Evolutionary conservation across 192 early-diverging fungal genomes (phyloP).

Genomic region (Coemansia asiatica): DNA sequence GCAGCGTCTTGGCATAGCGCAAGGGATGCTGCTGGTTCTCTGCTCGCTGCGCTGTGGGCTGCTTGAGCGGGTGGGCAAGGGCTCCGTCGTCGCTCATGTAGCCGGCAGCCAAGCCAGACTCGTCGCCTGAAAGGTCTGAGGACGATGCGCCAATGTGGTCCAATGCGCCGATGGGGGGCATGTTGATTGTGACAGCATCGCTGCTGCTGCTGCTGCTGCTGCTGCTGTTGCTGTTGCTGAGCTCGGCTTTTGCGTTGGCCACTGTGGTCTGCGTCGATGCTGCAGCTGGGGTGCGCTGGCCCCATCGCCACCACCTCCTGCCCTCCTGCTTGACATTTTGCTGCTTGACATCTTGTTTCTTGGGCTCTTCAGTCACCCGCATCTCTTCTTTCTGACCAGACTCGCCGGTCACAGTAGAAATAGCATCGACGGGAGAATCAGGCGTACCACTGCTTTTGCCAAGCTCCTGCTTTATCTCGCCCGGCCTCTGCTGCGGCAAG

Average conservation of each 20-base stretch:
- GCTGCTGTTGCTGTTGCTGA: neutral
- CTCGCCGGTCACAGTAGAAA: neutral
- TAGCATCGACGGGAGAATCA: neutral
- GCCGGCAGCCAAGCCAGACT: constrained; percentile 14
- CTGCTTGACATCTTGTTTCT: too few relatives aligned
- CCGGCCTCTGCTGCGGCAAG: neutral
- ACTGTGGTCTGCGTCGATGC: neutral
- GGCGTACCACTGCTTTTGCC: neutral
- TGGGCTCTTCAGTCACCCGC: too few relatives aligned
- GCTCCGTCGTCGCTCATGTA: constrained; percentile 42
- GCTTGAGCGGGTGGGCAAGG: constrained; percentile 18
- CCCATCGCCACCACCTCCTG: constrained; percentile 50
- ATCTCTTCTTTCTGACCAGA: too few relatives aligned
- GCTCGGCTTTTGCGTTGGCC: neutral
- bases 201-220: neutral
- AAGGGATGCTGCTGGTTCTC: constrained; percentile 19
- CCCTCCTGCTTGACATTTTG: constrained; percentile 15
- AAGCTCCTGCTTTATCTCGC: too few relatives aligned
- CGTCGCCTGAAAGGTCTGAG: constrained; percentile 14
- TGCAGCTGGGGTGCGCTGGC: constrained; percentile 19
- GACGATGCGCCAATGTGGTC: constrained; percentile 13
- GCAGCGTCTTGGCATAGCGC: constrained; percentile 83
- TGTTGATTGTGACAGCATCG: constrained; percentile 4
- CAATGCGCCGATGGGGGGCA: constrained; percentile 5
- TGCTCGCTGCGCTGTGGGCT: neutral